Conservation (phyloP, 1,284 basidiomycete genomes). For the Wallemia hederae region DNA sequence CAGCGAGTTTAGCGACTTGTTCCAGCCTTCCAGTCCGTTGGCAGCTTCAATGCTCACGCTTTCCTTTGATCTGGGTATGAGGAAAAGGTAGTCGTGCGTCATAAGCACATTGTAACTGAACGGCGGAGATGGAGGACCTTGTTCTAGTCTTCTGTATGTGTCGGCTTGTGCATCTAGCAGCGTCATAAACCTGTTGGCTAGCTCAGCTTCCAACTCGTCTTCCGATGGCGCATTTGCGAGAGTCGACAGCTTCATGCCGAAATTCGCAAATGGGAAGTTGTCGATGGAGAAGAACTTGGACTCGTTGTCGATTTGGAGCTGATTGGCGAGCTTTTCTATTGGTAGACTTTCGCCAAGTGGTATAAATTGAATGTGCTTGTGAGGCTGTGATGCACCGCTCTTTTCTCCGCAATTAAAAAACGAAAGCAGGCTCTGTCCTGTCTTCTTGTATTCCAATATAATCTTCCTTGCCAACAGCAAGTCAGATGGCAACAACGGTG, state of each 20-base stretch:
- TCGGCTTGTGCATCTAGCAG: background rate
- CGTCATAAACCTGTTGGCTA: conserved; percentile 1
- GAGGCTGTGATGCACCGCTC: background rate
- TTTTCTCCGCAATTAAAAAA: conserved; percentile 1
- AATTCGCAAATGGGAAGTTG: background rate
- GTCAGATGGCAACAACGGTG: background rate
- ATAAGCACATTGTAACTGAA: background rate
- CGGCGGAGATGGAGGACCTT: background rate
- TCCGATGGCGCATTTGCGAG: background rate
- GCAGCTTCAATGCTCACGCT: background rate
- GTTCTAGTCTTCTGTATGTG: background rate
- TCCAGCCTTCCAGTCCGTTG: background rate
- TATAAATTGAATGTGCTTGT: conserved; percentile 1
- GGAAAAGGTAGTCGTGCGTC: background rate
- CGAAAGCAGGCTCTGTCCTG: background rate
- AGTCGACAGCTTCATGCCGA: background rate
- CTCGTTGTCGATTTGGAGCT: background rate
- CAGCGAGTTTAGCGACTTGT: background rate
- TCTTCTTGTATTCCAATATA: background rate
- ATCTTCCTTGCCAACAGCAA: background rate
- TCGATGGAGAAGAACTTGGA: background rate
- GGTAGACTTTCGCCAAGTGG: background rate
- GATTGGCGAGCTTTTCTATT: background rate
- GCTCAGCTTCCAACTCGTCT: background rate
- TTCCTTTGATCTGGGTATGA: background rate